Evolutionary conservation across 495 filamentous ascomycete genomes (phyloP).

Genomic region (Aspergillus wentii): DNA sequence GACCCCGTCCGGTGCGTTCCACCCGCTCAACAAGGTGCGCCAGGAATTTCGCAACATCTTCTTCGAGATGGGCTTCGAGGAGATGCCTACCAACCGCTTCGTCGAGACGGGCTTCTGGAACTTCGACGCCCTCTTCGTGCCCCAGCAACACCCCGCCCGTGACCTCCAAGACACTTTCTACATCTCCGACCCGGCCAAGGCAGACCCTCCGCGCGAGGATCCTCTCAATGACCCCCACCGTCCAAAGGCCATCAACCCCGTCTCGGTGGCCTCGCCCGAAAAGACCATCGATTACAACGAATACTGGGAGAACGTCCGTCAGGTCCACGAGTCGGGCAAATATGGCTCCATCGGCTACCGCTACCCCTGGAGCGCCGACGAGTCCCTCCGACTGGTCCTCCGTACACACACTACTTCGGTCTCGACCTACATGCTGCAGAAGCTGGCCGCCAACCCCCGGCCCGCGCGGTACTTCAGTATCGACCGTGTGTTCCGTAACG

Average conservation of each 20-base stretch:
- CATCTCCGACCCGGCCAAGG: slow-evolving; percentile 78
- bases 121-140: slow-evolving; percentile 94
- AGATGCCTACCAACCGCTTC: slow-evolving; percentile 54
- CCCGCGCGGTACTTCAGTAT: slow-evolving; percentile 96
- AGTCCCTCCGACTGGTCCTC: slow-evolving; percentile 82
- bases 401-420: slow-evolving; percentile 95
- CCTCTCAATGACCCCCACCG: slow-evolving; percentile 38
- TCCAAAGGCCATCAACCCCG: slow-evolving; percentile 26
- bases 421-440: slow-evolving; percentile 82
- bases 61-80: slow-evolving; percentile 68
- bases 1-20: slow-evolving; percentile 77
- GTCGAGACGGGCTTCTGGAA: slow-evolving; percentile 99
- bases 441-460: slow-evolving; percentile 71
- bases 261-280: slow-evolving; percentile 24
- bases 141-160: slow-evolving; percentile 94
- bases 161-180: slow-evolving; percentile 98
- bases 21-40: slow-evolving; percentile 92
- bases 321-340: slow-evolving; percentile 80
- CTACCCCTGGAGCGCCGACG: slow-evolving; percentile 87
- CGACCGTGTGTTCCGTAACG: slow-evolving; percentile 94
- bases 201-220: slow-evolving; percentile 75
- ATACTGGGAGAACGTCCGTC: slow-evolving; percentile 81
- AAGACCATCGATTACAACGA: slow-evolving; percentile 64
- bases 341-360: slow-evolving; percentile 93
- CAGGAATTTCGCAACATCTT: slow-evolving; percentile 94